A percentile compares a stretch with the other conserved stretches of the same genome.
phyloP scores from a whole-genome alignment of 257 asterid species.

The Parsonsia alboflavescens region DNA sequence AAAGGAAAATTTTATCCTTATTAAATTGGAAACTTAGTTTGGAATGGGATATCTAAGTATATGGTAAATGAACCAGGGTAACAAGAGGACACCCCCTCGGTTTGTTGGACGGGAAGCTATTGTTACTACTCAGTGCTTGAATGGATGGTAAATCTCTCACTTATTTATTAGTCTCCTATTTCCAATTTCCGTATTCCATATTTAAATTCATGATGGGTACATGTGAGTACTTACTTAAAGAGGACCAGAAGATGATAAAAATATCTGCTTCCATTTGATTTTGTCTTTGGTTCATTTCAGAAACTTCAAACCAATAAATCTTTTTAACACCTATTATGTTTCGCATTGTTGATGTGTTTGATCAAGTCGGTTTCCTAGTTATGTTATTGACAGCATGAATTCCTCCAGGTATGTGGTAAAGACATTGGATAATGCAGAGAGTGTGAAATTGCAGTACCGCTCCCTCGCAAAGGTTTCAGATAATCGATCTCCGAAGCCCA shows the following conservation, averaged over 20 bases:
- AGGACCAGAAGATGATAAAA: not conserved
- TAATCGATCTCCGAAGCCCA: constrained; percentile 41
- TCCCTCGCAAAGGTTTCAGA: constrained; percentile 73
- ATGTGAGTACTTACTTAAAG: not conserved
- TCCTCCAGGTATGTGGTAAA: constrained; percentile 85
- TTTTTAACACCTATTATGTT: too few relatives aligned
- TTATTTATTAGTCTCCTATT: not conserved
- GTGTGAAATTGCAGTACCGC: constrained; percentile 92
- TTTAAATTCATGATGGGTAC: not conserved
- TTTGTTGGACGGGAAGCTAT: constrained; percentile 95
- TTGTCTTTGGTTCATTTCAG: not conserved
- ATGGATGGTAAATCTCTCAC: constrained; percentile 69
- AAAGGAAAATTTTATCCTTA: constrained; percentile 18
- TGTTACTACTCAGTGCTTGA: constrained; percentile 87
- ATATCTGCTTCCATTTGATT: not conserved
- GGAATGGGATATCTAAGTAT: constrained; percentile 26
- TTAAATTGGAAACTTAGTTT: constrained; percentile 20
- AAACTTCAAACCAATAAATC: not conserved
- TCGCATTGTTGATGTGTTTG: too few relatives aligned
- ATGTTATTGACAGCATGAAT: constrained; percentile 2
- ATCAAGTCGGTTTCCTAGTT: not conserved
- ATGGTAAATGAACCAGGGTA: constrained; percentile 58
- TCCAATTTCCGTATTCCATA: not conserved
- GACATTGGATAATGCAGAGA: constrained; percentile 97
- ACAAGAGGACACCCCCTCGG: constrained; percentile 94